A percentile compares a stretch with the other conserved stretches of the same genome.
Evolutionary conservation across 2,329 filamentous ascomycete species (phyloP).

Genomic region (Trichophyton simii): DNA sequence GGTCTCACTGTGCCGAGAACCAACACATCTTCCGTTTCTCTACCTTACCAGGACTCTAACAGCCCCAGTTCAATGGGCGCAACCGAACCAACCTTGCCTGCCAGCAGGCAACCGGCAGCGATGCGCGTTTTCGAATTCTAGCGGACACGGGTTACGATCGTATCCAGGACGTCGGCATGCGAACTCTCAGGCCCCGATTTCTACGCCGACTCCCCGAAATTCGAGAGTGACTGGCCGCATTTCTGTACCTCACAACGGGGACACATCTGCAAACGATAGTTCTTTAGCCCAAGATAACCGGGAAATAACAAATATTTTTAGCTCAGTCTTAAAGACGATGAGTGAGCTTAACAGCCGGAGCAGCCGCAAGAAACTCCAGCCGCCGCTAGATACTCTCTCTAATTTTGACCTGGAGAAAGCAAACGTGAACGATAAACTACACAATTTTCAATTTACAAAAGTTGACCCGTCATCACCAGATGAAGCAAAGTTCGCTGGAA

Average conservation of each 20-base stretch:
- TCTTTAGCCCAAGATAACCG: neutral
- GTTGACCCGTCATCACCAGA: slow-evolving; percentile 5
- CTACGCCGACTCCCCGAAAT: neutral
- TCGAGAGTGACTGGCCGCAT: neutral
- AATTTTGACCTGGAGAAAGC: neutral
- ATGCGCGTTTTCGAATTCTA: slow-evolving; percentile 14
- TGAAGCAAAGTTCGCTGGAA: neutral
- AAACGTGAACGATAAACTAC: neutral
- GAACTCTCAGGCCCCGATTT: neutral
- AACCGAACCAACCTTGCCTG: slow-evolving; percentile 5
- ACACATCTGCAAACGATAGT: neutral
- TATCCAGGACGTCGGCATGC: neutral
- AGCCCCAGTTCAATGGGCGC: slow-evolving; percentile 10
- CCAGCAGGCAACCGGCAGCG: neutral
- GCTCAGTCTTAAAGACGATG: slow-evolving; percentile 5
- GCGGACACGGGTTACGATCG: neutral
- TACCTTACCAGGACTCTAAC: slow-evolving; percentile 57
- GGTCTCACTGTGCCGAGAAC: neutral
- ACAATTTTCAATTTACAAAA: neutral
- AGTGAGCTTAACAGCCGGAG: neutral
- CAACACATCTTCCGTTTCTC: slow-evolving; percentile 43
- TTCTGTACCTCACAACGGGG: neutral
- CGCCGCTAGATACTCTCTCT: neutral
- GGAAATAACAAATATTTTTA: slow-evolving; percentile 10
- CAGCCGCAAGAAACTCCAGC: neutral